phyloP scores from a whole-genome alignment of 768 basidiomycete genomes.

The Hericium erinaceus region DNA sequence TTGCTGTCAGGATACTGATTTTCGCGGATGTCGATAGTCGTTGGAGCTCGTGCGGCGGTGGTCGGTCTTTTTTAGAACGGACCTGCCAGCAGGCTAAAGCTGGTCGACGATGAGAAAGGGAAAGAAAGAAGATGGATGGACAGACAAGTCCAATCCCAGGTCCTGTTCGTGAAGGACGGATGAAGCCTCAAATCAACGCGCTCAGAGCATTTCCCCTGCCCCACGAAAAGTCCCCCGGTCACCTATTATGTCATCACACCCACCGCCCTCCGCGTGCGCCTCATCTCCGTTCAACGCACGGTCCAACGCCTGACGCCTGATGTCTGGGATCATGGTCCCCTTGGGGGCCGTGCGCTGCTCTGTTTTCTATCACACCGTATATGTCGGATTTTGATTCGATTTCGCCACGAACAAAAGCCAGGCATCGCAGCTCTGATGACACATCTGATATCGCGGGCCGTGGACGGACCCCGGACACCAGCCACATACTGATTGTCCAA shows the following conservation, averaged over 20 bases:
- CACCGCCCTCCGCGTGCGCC: background rate
- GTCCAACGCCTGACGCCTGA: no score
- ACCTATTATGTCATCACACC: background rate
- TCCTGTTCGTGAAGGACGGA: conserved; percentile 11
- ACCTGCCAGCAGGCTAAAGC: conserved; percentile 19
- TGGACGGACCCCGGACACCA: no score
- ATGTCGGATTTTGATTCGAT: no score
- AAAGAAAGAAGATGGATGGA: conserved; percentile 9
- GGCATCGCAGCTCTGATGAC: no score
- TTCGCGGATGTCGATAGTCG: conserved; percentile 7
- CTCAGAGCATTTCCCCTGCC: background rate
- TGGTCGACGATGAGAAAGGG: conserved; percentile 10
- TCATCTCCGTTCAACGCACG: background rate
- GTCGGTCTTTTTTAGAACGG: conserved; percentile 16
- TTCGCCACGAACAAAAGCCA: no score
- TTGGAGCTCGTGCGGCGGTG: conserved; percentile 8
- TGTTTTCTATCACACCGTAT: no score
- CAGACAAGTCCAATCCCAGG: conserved; percentile 14
- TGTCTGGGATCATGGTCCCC: no score
- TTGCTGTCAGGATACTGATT: conserved; percentile 7
- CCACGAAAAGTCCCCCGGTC: background rate
- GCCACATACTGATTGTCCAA: no score
- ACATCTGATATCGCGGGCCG: no score
- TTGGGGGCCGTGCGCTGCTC: no score
- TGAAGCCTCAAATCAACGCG: background rate